Conservation (phyloP, 179 eudicot genomes). For the Actinidia arguta region DNA sequence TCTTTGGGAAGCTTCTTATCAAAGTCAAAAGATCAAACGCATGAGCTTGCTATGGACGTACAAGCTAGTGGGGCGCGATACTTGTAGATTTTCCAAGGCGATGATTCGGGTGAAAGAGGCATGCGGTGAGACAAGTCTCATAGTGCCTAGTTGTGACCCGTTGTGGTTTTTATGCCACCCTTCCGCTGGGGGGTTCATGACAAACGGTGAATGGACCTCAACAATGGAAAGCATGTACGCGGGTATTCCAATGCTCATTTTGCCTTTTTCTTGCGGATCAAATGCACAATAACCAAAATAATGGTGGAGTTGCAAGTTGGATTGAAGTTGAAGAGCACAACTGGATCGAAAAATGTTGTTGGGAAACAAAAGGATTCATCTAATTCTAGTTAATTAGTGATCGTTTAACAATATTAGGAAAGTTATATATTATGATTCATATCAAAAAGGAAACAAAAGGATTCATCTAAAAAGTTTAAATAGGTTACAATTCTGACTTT, state of each 20-base stretch:
- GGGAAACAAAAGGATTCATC: not conserved
- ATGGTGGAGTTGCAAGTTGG: constrained; percentile 1
- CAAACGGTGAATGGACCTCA: constrained; percentile 58
- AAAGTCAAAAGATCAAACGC: constrained; percentile 46
- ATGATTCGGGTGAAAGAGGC: constrained; percentile 20
- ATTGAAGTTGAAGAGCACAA: not conserved
- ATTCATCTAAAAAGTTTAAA: too few relatives aligned
- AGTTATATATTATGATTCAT: too few relatives aligned
- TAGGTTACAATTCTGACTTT: too few relatives aligned
- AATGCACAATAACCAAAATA: constrained; percentile 10
- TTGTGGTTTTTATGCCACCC: constrained; percentile 50
- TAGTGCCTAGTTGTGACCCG: constrained; percentile 76
- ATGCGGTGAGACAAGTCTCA: constrained; percentile 33
- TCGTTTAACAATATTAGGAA: too few relatives aligned
- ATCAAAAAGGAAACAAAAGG: too few relatives aligned
- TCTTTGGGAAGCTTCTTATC: constrained; percentile 71
- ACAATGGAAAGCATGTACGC: constrained; percentile 30
- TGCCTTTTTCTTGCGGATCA: constrained; percentile 54
- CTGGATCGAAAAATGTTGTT: not conserved
- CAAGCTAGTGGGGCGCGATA: constrained; percentile 51
- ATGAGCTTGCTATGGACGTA: constrained; percentile 54
- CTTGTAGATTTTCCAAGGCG: constrained; percentile 53
- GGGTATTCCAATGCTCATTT: constrained; percentile 43
- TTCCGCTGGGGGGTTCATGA: constrained; percentile 50
- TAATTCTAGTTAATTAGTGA: too few relatives aligned